Evolutionary conservation across 177 flowering plant species (phyloP).

Genomic region (Vitis hybrid): DNA sequence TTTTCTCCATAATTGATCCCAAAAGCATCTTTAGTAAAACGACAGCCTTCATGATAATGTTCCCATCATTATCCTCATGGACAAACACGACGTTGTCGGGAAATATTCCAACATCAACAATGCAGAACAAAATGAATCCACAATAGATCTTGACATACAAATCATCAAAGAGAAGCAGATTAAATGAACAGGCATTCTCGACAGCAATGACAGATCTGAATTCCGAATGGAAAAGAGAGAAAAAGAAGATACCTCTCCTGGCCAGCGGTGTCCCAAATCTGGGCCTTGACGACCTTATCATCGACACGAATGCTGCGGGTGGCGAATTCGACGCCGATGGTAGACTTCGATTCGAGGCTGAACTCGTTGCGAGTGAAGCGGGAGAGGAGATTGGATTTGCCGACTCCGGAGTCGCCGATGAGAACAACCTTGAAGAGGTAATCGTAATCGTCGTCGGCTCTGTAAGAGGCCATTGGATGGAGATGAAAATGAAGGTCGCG

Average conservation of each 20-base stretch:
- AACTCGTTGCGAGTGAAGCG: constrained; percentile 71
- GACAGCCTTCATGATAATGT: too few relatives aligned
- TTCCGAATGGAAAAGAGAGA: not conserved
- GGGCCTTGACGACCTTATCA: constrained; percentile 75
- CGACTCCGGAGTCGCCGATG: constrained; percentile 82
- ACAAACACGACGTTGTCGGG: too few relatives aligned
- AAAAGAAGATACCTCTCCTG: constrained; percentile 53
- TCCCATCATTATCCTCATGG: too few relatives aligned
- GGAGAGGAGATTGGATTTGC: constrained; percentile 69
- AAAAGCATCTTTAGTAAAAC: too few relatives aligned
- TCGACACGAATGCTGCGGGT: constrained; percentile 67
- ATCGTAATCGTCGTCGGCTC: constrained; percentile 77
- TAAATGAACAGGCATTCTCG: too few relatives aligned
- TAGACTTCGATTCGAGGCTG: constrained; percentile 73
- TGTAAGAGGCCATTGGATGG: constrained; percentile 29
- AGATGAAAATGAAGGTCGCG: too few relatives aligned
- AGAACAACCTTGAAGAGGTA: constrained; percentile 76
- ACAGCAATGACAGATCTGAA: not conserved
- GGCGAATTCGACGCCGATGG: constrained; percentile 83
- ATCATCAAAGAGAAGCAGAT: too few relatives aligned
- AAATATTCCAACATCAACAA: too few relatives aligned
- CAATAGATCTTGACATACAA: too few relatives aligned
- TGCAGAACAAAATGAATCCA: too few relatives aligned
- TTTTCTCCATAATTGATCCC: too few relatives aligned
- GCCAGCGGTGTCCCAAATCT: constrained; percentile 85